Conservation (phyloP, 768 basidiomycete species). For the Candolleomyces eurysporus region DNA sequence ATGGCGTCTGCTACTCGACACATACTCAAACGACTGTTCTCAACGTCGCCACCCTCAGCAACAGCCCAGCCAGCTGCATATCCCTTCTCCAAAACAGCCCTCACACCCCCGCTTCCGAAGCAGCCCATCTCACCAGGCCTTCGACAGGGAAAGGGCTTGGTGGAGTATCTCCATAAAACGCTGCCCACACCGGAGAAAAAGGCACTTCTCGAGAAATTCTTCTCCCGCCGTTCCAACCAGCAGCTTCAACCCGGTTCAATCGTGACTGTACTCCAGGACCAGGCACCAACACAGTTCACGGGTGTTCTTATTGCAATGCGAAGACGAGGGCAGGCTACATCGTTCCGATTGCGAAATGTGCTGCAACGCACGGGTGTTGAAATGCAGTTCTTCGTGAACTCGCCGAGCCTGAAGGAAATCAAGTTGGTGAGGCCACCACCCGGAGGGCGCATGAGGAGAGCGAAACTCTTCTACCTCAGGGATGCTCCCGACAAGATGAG, state of each 20-base stretch:
- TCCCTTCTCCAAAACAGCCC: slow-evolving; percentile 72
- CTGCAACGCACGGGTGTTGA: slow-evolving; percentile 91
- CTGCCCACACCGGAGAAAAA: slow-evolving; percentile 70
- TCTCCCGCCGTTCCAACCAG: slow-evolving; percentile 66
- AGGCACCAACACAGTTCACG: slow-evolving; percentile 81
- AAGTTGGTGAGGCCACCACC: slow-evolving; percentile 69
- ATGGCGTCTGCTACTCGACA: slow-evolving; percentile 39
- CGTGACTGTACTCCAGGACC: slow-evolving; percentile 70
- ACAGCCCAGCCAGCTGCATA: slow-evolving; percentile 35
- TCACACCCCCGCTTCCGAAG: slow-evolving; percentile 47
- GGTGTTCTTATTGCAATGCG: slow-evolving; percentile 86
- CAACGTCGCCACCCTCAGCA: slow-evolving; percentile 33
- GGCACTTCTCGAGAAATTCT: slow-evolving; percentile 62
- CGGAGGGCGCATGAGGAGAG: slow-evolving; percentile 63
- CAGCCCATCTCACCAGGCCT: slow-evolving; percentile 45
- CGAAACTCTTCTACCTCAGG: slow-evolving; percentile 81
- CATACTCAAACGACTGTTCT: slow-evolving; percentile 39
- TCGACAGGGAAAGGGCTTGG: slow-evolving; percentile 70
- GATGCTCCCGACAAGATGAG: slow-evolving; percentile 86
- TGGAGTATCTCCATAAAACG: slow-evolving; percentile 67
- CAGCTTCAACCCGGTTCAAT: slow-evolving; percentile 84
- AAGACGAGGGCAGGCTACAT: slow-evolving; percentile 81
- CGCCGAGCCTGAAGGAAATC: slow-evolving; percentile 86
- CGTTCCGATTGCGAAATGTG: slow-evolving; percentile 87
- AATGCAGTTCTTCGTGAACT: slow-evolving; percentile 85